A percentile compares a stretch with the other conserved stretches of the same genome.
Conservation (phyloP, 495 filamentous ascomycete genomes). For the Jackrogersella multiformis region DNA sequence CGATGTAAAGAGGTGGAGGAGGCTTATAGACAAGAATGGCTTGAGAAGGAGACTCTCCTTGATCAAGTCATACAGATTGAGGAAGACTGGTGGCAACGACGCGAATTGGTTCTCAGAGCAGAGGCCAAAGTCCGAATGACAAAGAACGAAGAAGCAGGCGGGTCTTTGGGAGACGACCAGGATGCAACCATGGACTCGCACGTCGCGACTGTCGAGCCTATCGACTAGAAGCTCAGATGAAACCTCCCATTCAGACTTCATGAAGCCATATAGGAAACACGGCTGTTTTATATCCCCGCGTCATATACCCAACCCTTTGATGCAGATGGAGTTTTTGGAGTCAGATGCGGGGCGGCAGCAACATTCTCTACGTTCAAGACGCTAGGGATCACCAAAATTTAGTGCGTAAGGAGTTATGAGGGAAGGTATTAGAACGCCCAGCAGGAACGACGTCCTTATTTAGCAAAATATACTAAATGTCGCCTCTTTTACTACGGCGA, state of each 20-base stretch:
- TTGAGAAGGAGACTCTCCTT: conserved; percentile 77
- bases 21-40: conserved; percentile 78
- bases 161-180: conserved; percentile 4
- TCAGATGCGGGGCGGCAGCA: background rate
- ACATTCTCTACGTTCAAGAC: background rate
- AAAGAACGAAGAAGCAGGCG: conserved; percentile 13
- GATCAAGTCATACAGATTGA: conserved; percentile 65
- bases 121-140: conserved; percentile 36
- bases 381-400: background rate
- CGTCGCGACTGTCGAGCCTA: conserved; percentile 10
- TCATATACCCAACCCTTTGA: background rate
- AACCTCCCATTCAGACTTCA: background rate
- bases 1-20: conserved; percentile 74
- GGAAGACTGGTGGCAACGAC: conserved; percentile 57
- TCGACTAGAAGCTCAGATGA: conserved; percentile 9
- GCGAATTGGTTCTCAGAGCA: conserved; percentile 53
- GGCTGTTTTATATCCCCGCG: background rate
- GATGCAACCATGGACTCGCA: conserved; percentile 21
- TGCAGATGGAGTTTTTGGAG: background rate
- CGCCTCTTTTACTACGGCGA: background rate
- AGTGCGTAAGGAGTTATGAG: background rate
- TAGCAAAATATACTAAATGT: background rate
- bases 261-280: too few species aligned
- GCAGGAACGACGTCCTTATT: background rate
- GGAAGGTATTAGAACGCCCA: background rate